Percentiles rank a stretch among this genome's conserved stretches.
These are phyloP conservation scores for Castanea crenata DNA, from an alignment of 306 rosid species.

Conservation along the genomic window DNA sequence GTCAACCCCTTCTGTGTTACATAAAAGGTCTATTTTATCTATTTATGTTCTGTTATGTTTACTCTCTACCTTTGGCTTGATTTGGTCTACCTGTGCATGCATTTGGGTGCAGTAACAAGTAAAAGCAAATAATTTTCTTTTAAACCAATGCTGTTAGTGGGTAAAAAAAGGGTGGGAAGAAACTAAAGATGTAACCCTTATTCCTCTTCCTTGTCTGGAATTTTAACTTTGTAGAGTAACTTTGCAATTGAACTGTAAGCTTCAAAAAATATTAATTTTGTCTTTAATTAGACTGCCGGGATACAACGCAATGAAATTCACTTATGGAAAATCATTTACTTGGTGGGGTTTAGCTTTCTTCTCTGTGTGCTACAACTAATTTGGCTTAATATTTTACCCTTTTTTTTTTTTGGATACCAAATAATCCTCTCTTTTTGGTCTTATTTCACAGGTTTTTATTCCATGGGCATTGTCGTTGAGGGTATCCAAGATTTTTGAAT, in stretches of 20 bases:
- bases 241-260: not conserved
- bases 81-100: not conserved
- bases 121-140: not conserved
- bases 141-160: not conserved
- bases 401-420: not conserved
- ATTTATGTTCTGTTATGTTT: not conserved
- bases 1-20: not conserved
- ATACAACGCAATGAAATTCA: not conserved
- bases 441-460: conserved; percentile 38
- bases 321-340: not conserved
- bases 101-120: not conserved
- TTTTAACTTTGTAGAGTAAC: not conserved
- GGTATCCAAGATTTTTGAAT: conserved; percentile 32
- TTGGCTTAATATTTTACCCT: not conserved
- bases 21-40: not conserved
- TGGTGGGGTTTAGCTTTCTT: not conserved
- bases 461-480: conserved; percentile 24
- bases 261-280: not conserved
- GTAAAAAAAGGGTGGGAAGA: not conserved
- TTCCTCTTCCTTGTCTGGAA: not conserved
- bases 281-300: not conserved
- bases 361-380: not conserved
- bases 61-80: not conserved
- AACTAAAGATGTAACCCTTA: not conserved
- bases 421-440: not conserved